Evolutionary conservation across 2,329 filamentous ascomycete species (phyloP).

Genomic region (Pseudocercospora ulei): DNA sequence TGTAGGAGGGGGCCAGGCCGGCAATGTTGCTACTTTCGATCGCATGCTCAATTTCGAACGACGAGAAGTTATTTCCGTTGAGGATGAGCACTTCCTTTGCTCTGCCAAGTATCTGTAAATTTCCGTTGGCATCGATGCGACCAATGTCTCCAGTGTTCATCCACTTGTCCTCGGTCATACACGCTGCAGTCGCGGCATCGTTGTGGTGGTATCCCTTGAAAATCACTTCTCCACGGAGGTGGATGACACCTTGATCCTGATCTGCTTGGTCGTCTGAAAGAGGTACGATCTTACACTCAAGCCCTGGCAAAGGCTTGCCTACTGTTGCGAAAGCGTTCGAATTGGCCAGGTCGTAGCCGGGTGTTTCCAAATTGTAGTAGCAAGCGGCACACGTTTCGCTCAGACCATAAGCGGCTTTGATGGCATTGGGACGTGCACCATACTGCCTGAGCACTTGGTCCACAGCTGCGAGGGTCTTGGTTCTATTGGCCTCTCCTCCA

Average conservation of each 20-base stretch:
- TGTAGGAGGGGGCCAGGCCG: conserved; percentile 18
- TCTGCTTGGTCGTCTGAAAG: not conserved
- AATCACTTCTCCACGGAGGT: conserved; percentile 22
- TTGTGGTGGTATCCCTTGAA: conserved; percentile 37
- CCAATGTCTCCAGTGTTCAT: conserved; percentile 29
- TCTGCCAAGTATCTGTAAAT: conserved; percentile 21
- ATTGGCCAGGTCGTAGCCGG: conserved; percentile 17
- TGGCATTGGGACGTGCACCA: conserved; percentile 17
- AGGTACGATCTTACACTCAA: conserved; percentile 19
- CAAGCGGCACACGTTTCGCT: conserved; percentile 25
- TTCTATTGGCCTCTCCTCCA: conserved; percentile 42
- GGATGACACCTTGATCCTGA: conserved; percentile 12
- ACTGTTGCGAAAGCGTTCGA: conserved; percentile 20
- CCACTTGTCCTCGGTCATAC: conserved; percentile 35
- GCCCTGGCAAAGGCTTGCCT: conserved; percentile 17
- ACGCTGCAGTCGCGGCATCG: conserved; percentile 32
- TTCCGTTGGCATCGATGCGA: conserved; percentile 19
- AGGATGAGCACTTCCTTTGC: conserved; percentile 24
- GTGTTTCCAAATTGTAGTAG: conserved; percentile 22
- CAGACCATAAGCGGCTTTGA: conserved; percentile 23
- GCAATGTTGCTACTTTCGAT: conserved; percentile 18
- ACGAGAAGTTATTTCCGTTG: conserved; percentile 24
- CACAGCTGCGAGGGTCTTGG: conserved; percentile 16
- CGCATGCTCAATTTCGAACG: conserved; percentile 24
- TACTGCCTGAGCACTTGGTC: conserved; percentile 14